A percentile compares a stretch with the other conserved stretches of the same genome.
Evolutionary conservation across 768 basidiomycete genomes (phyloP).

Genomic region (Xerocomellus intermedius): DNA sequence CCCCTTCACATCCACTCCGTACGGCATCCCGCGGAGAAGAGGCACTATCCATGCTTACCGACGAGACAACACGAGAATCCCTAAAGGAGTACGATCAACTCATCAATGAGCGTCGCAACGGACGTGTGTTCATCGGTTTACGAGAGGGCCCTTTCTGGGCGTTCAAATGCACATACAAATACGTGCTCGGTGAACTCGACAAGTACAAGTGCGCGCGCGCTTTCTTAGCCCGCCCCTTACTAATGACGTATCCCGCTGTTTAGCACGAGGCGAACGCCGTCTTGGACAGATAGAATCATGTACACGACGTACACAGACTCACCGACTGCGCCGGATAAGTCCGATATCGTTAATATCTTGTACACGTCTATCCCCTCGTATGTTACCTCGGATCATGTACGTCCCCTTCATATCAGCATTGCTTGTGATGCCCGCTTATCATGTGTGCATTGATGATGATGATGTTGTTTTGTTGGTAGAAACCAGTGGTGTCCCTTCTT

Average conservation of each 20-base stretch:
- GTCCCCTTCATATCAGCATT: constrained; percentile 24
- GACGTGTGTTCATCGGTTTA: constrained; percentile 67
- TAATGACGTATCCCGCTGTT: constrained; percentile 1
- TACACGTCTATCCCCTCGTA: constrained; percentile 84
- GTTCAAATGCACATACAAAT: constrained; percentile 93
- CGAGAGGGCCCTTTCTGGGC: constrained; percentile 84
- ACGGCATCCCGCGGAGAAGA: constrained; percentile 36
- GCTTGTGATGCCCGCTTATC: neutral
- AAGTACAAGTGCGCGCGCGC: constrained; percentile 61
- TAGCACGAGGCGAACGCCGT: constrained; percentile 71
- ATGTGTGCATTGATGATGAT: neutral
- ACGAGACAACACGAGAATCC: constrained; percentile 53
- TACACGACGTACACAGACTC: constrained; percentile 76
- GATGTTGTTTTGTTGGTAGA: constrained; percentile 41
- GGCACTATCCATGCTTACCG: constrained; percentile 40
- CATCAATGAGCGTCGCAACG: constrained; percentile 56
- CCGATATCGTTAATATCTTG: constrained; percentile 60
- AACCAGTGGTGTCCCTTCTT: constrained; percentile 81
- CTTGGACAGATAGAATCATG: constrained; percentile 93
- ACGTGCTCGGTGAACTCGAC: constrained; percentile 75
- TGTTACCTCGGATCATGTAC: constrained; percentile 86
- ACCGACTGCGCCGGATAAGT: constrained; percentile 46
- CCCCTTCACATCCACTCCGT: constrained; percentile 50
- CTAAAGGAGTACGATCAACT: constrained; percentile 77
- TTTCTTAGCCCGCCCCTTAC: neutral